A percentile compares a stretch with the other conserved stretches of the same genome.
Evolutionary conservation across 345 rosid genomes (phyloP).

Genomic region (Gossypium longicalyx): DNA sequence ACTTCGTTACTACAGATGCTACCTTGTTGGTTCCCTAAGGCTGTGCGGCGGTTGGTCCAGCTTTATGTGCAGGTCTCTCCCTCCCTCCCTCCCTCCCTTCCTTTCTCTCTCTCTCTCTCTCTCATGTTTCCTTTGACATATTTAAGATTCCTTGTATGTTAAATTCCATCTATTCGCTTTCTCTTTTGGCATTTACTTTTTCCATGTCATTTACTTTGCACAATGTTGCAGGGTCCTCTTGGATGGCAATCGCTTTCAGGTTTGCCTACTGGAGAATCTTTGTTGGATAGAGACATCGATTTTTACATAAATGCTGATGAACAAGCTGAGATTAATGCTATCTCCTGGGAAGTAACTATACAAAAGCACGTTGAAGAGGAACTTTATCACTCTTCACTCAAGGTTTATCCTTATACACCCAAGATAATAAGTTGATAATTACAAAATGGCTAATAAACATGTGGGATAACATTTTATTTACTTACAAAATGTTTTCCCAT

Average conservation of each 20-base stretch:
- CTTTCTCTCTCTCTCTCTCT: not conserved
- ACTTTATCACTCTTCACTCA: slow-evolving; percentile 66
- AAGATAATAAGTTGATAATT: slow-evolving; percentile 5
- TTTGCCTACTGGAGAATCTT: slow-evolving; percentile 65
- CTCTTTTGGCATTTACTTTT: slow-evolving; percentile 3
- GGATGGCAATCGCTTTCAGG: slow-evolving; percentile 85
- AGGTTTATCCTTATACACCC: slow-evolving; percentile 39
- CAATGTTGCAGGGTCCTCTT: slow-evolving; percentile 76
- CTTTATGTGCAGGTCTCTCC: slow-evolving; percentile 82
- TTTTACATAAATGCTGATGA: slow-evolving; percentile 59
- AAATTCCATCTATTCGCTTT: not conserved
- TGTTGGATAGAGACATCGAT: slow-evolving; percentile 59
- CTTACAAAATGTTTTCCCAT: not conserved
- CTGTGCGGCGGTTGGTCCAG: slow-evolving; percentile 83
- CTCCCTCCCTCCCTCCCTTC: slow-evolving; percentile 10
- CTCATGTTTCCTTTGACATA: slow-evolving; percentile 3
- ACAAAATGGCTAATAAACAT: not conserved
- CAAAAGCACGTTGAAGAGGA: slow-evolving; percentile 88
- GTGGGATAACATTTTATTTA: not conserved
- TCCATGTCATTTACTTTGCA: slow-evolving; percentile 16
- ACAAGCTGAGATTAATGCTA: slow-evolving; percentile 59
- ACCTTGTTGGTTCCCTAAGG: slow-evolving; percentile 96
- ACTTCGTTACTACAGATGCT: slow-evolving; percentile 93
- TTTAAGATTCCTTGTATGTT: not conserved
- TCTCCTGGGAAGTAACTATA: slow-evolving; percentile 91